Percentiles rank a stretch among this genome's conserved stretches.
These are phyloP conservation scores for Cyamopsis tetragonoloba DNA, from an alignment of 306 rosid genomes.

Conservation along the genomic window DNA sequence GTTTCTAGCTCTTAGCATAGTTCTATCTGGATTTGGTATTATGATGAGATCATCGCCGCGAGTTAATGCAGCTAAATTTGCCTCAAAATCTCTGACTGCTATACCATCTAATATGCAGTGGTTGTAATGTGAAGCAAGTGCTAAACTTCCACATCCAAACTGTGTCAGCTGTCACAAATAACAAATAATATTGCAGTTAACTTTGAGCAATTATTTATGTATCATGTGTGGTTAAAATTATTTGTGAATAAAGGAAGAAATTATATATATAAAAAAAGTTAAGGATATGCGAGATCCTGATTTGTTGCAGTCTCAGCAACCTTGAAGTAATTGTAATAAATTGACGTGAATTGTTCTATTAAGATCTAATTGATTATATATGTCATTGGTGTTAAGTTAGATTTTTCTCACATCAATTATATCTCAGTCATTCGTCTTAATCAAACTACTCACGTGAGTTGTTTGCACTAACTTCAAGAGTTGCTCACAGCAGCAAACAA, in stretches of 20 bases:
- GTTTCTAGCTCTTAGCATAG: conserved; percentile 39
- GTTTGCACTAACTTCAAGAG: neutral
- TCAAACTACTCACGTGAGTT: no score
- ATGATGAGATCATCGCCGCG: conserved; percentile 24
- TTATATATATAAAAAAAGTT: no score
- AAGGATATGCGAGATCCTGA: no score
- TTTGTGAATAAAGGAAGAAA: neutral
- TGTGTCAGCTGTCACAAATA: conserved; percentile 41
- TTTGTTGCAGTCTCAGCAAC: no score
- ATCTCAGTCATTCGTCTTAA: no score
- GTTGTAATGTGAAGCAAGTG: conserved; percentile 47
- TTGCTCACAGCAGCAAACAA: neutral
- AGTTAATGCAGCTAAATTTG: conserved; percentile 47
- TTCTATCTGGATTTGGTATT: conserved; percentile 40
- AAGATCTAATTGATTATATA: no score
- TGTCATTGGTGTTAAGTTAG: no score
- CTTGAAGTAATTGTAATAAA: no score
- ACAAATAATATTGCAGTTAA: neutral
- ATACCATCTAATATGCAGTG: conserved; percentile 53
- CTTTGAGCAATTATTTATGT: neutral
- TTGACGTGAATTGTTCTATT: no score
- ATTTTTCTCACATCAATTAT: no score
- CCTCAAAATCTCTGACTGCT: conserved; percentile 40
- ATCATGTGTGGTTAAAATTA: neutral
- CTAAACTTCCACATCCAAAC: conserved; percentile 56